Percentiles rank a stretch among this genome's conserved stretches.
These are phyloP conservation scores for Blastocrithidia nonstop DNA, from an alignment of 208 protist species.

Conservation along the genomic window DNA sequence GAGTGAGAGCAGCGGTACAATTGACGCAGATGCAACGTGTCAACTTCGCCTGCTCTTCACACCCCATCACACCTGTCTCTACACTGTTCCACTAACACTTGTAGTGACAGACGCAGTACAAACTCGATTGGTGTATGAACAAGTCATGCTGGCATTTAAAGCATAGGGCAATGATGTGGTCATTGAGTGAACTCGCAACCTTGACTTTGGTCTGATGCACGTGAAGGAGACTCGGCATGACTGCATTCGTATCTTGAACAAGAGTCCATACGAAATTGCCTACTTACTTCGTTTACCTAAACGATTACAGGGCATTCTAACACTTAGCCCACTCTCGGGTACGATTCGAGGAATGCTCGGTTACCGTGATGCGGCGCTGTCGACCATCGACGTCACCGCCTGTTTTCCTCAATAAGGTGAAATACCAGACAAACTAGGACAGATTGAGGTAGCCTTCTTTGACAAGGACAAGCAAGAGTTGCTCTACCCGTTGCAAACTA, in stretches of 20 bases:
- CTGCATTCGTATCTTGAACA: conserved; percentile 79
- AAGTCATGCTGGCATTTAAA: conserved; percentile 52
- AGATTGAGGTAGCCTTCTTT: conserved; percentile 81
- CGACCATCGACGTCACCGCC: conserved; percentile 58
- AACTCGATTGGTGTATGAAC: conserved; percentile 34
- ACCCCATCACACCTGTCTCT: conserved; percentile 56
- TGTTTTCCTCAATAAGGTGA: conserved; percentile 65
- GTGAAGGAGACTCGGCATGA: conserved; percentile 75
- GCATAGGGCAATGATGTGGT: conserved; percentile 89
- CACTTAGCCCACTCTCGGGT: conserved; percentile 36
- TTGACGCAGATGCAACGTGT: conserved; percentile 50
- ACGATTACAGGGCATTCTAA: conserved; percentile 42
- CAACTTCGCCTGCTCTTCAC: too few species aligned
- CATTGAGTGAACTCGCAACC: conserved; percentile 76
- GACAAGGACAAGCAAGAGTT: conserved; percentile 60
- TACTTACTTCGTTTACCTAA: conserved; percentile 78
- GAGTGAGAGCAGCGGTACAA: conserved; percentile 31
- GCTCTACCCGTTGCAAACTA: conserved; percentile 68
- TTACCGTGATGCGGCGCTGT: conserved; percentile 75
- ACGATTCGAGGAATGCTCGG: conserved; percentile 68
- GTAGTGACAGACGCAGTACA: conserved; percentile 32
- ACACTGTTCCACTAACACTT: conserved; percentile 43
- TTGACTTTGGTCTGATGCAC: conserved; percentile 84
- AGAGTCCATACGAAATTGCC: conserved; percentile 87
- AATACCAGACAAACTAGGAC: conserved; percentile 43